Evolutionary conservation across 2,329 filamentous ascomycete species (phyloP), one percentile per base, ranked within the genome.

Genomic region (Chalaropsis thielavioides): DNA sequence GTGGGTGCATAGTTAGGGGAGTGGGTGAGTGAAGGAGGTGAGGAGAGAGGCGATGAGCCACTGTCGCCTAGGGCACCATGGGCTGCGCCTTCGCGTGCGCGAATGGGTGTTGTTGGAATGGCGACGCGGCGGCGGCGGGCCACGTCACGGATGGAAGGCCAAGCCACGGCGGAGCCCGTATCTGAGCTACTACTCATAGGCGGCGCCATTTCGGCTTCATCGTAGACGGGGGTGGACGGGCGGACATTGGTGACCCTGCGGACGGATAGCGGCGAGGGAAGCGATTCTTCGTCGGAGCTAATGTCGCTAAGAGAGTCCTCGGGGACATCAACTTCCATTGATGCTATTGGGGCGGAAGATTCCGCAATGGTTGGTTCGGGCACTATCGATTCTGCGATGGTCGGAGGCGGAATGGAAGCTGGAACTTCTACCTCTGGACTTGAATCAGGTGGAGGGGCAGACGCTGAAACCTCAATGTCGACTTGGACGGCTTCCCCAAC

Each of bases 11-110:
- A 79, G 69, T 86, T 86, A 40, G 84, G 84, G 0, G 84, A 87
- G 70, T 87, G 83, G 3, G 84, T 87, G 3, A 87, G 75, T 0
- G 84, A 86, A 0, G 84, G 84, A 0, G 83, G 84, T 1, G 83
- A 86, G 1, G 84, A 86, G 11, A 83, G 74, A 58, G 83, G 79
- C 0, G 81, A 83, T n/a, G 75, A 68, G 67, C 77, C 73, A 56
- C 76, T 76, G 27, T 64, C 63, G 43, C 44, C 61, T 1, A 17
- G 38, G 3, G 11, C n/a, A 2, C 38, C 31, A n/a, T 56, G 58
- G 6, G 27, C 11, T 43, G 43, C 63, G 24, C 64, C 64, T n/a
- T 58, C 49, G 13, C 62, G 41, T 41, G 76, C 71, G 7, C 72
- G 72, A 19, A 73, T 66, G 6, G 77, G 76, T 0, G 76, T 77